phyloP scores from a whole-genome alignment of 1,284 basidiomycete genomes.

The Cerrena zonata region DNA sequence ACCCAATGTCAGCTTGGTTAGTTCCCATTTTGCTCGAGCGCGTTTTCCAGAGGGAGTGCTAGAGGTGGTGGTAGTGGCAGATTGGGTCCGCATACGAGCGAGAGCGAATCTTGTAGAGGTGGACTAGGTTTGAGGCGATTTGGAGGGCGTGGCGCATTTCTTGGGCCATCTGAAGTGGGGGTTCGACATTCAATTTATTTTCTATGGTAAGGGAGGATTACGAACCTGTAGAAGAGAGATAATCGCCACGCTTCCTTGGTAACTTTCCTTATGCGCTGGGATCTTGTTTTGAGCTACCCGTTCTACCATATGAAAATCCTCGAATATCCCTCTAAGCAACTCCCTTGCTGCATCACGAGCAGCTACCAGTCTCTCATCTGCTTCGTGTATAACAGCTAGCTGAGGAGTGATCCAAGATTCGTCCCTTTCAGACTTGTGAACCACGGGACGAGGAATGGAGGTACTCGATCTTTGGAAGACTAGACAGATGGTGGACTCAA shows the following conservation, averaged over 20 bases:
- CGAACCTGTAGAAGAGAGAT: slow-evolving; percentile 42
- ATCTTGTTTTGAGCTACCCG: neutral
- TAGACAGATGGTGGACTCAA: slow-evolving; percentile 30
- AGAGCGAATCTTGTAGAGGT: slow-evolving; percentile 24
- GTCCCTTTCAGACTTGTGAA: neutral
- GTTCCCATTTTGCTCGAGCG: neutral
- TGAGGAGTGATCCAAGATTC: slow-evolving; percentile 22
- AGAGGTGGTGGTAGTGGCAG: no score
- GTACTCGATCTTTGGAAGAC: slow-evolving; percentile 28
- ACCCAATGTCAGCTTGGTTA: neutral
- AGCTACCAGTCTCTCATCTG: slow-evolving; percentile 25
- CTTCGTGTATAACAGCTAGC: slow-evolving; percentile 23
- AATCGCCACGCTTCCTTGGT: slow-evolving; percentile 37
- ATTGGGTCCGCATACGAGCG: neutral
- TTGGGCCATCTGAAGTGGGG: slow-evolving; percentile 37
- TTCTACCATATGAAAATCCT: slow-evolving; percentile 26
- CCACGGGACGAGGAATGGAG: slow-evolving; percentile 5
- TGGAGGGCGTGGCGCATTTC: slow-evolving; percentile 35
- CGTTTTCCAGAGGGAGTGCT: neutral
- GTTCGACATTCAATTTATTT: neutral
- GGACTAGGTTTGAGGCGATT: slow-evolving; percentile 31
- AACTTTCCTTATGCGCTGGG: slow-evolving; percentile 28
- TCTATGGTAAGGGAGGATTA: neutral
- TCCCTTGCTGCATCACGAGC: slow-evolving; percentile 30
- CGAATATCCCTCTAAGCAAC: slow-evolving; percentile 30